Conservation (phyloP, 371 early-diverging fungal species). For the Basidiobolus meristosporus region DNA sequence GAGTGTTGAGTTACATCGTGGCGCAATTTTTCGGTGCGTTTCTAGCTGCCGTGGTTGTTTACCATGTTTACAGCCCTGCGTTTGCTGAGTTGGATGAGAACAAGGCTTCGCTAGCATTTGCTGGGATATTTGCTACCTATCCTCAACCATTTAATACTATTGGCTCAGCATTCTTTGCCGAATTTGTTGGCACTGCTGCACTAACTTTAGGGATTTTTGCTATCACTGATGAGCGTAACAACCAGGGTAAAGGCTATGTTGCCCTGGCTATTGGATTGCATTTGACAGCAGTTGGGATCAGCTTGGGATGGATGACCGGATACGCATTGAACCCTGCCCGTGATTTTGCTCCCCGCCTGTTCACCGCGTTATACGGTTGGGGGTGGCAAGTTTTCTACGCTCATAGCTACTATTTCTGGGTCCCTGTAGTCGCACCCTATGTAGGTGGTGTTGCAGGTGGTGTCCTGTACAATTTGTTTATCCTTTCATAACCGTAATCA, state of each 20-base stretch:
- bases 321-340: conserved; percentile 77
- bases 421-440: conserved; percentile 61
- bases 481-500: no score
- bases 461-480: conserved; percentile 34
- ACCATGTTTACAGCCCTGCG: conserved; percentile 17
- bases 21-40: conserved; percentile 53
- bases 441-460: conserved; percentile 51
- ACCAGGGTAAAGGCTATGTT: conserved; percentile 16
- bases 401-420: conserved; percentile 44
- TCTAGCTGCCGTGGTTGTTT: conserved; percentile 43
- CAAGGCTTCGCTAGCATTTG: conserved; percentile 17
- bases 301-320: conserved; percentile 53
- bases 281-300: conserved; percentile 35
- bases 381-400: conserved; percentile 43
- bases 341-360: conserved; percentile 73
- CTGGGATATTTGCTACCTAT: conserved; percentile 49
- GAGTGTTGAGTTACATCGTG: conserved; percentile 31
- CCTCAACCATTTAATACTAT: conserved; percentile 28
- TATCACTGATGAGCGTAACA: conserved; percentile 45
- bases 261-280: conserved; percentile 39
- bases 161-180: conserved; percentile 44
- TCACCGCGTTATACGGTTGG: conserved; percentile 59
- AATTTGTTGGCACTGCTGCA: conserved; percentile 60
- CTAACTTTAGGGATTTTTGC: conserved; percentile 46
- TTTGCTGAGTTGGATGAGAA: conserved; percentile 28